Base-by-base conservation (phyloP, 1,284 basidiomycete genomes). In the Chalciporus sp. region DNA sequence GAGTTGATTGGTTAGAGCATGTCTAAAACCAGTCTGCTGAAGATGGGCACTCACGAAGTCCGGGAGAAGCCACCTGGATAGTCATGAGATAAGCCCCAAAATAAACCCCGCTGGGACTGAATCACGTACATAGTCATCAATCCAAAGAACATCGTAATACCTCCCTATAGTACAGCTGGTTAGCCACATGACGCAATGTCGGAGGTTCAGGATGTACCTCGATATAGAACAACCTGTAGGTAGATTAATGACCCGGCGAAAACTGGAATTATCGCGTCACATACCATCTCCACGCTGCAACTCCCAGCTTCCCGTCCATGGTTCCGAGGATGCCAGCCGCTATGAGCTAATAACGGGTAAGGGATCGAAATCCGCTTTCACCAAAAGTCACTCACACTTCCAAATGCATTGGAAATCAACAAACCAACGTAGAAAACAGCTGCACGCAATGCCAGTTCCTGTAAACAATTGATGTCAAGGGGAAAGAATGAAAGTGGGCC, bases 401-500 rank as follows among this genome's bases (percentile, higher is more conserved):
- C 87, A 64, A 92, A 91, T 4, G 90, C 89, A 66, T 90, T 91
- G 2, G 86, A 86, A 51, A 91, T 79, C 16, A 91, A 69, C 3
- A 85, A 64, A 11, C 89, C 88, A 20, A 77, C 78, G 65, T 84
- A 90, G 1, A 93, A 75, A 48, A 90, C 74, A 0, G 88, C 85
- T 27, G 85, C 82, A 42, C 90, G 82, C 54, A 90, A 79, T 0
- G 83, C 83, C 3, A 89, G 70, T 68, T 88, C 84, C 84, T 86
- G 51, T 53, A 10, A 39, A 40, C 39, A 26, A 10, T 2, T 26
- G 5, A 9, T 37, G 8, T 10, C 17, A 28, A 45, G 16, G 42
- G 17, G 31, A 26, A 11, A 11, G 11, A 54, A n/a, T 2, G 37
- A 16, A 33, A 7, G n/a, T 45, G 31, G 23, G 31, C 17, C 35